A percentile compares a stretch with the other conserved stretches of the same genome.
Evolutionary conservation across 768 basidiomycete species (phyloP).

Genomic region (Paxillus rubicundulus): DNA sequence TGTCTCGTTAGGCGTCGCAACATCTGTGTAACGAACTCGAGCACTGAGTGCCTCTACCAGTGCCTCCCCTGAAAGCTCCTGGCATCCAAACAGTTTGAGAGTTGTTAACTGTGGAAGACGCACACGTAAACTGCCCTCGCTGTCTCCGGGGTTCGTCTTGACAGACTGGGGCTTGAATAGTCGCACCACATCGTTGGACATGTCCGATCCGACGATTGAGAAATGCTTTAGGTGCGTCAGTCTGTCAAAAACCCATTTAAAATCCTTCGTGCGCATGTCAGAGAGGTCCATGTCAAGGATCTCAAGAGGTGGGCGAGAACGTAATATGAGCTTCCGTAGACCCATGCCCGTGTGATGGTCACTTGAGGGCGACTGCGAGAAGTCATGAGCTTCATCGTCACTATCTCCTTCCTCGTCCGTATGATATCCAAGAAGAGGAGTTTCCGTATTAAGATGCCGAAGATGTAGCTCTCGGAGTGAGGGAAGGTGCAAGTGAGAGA

Average conservation of each 20-base stretch:
- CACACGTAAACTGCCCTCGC: conserved; percentile 30
- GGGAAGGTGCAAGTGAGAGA: conserved; percentile 64
- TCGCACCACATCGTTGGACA: conserved; percentile 69
- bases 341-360: conserved; percentile 83
- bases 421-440: conserved; percentile 32
- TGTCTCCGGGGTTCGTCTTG: conserved; percentile 4
- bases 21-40: conserved; percentile 44
- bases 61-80: conserved; percentile 56
- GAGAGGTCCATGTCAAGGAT: conserved; percentile 77
- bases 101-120: conserved; percentile 54
- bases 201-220: conserved; percentile 75
- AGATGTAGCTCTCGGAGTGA: conserved; percentile 59
- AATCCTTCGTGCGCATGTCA: conserved; percentile 84
- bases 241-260: conserved; percentile 61
- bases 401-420: conserved; percentile 60
- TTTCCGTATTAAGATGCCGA: conserved; percentile 65
- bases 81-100: conserved; percentile 60
- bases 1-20: conserved; percentile 26
- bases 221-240: conserved; percentile 57
- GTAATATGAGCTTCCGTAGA: conserved; percentile 58
- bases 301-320: conserved; percentile 61
- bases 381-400: conserved; percentile 72
- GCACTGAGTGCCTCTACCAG: conserved; percentile 50
- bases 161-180: conserved; percentile 48
- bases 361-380: conserved; percentile 72